Conservation (phyloP, 495 filamentous ascomycete genomes). For the Halenospora varia region DNA sequence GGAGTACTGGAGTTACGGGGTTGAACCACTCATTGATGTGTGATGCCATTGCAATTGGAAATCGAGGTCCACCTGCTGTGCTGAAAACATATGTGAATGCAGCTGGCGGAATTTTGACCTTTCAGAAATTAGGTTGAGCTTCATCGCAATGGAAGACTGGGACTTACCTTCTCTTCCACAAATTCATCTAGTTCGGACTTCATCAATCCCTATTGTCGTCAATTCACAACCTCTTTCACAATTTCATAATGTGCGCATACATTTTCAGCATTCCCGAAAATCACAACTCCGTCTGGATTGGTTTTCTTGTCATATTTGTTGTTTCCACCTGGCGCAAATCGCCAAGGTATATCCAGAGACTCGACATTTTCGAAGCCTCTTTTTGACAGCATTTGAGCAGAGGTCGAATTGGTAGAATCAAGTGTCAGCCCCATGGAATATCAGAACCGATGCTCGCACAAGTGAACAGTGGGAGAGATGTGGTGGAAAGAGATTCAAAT, state of each 20-base stretch:
- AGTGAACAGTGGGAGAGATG: too few relatives aligned
- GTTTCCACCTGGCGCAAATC: background rate
- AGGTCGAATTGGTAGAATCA: too few relatives aligned
- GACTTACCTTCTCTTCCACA: background rate
- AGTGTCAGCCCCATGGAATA: too few relatives aligned
- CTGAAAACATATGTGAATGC: background rate
- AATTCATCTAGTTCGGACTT: background rate
- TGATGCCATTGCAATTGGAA: constrained; percentile 28
- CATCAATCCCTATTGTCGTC: too few relatives aligned
- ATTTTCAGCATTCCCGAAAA: background rate
- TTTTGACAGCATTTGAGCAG: background rate
- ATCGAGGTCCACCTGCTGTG: background rate
- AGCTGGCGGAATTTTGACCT: background rate
- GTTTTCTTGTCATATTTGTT: background rate
- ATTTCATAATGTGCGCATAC: background rate
- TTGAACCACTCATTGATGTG: constrained; percentile 42
- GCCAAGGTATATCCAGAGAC: background rate
- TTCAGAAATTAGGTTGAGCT: background rate
- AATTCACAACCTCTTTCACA: too few relatives aligned
- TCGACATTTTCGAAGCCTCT: background rate
- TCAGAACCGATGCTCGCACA: too few relatives aligned
- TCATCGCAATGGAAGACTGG: too few relatives aligned
- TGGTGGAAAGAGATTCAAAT: too few relatives aligned
- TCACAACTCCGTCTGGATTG: background rate
- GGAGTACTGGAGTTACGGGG: constrained; percentile 32